phyloP scores from a whole-genome alignment of 208 protist species.

The Leishmania martiniquensis region DNA sequence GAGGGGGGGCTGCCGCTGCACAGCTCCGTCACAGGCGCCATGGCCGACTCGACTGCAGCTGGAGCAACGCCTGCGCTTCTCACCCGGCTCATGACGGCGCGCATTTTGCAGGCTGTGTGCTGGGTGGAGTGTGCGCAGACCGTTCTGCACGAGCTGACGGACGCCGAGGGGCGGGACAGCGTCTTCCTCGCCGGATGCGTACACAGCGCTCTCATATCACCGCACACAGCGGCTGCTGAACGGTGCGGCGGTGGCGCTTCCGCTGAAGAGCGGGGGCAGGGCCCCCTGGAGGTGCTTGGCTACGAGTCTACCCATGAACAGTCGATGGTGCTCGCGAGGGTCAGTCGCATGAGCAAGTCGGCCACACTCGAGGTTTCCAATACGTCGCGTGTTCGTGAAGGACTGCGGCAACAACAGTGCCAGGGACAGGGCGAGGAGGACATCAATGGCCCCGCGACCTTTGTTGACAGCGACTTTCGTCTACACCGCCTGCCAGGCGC shows the following conservation, averaged over 20 bases:
- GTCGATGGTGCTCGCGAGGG: conserved; percentile 24
- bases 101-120: conserved; percentile 30
- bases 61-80: conserved; percentile 5
- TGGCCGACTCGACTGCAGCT: not conserved
- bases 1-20: conserved; percentile 11
- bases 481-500: conserved; percentile 30
- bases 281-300: conserved; percentile 35
- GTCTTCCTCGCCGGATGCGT: conserved; percentile 24
- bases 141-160: conserved; percentile 31
- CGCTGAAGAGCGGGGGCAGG: conserved; percentile 3
- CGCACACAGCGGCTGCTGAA: not conserved
- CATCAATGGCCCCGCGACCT: conserved; percentile 2
- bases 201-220: conserved; percentile 28
- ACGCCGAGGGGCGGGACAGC: conserved; percentile 21
- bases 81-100: conserved; percentile 23
- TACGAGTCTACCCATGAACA: conserved; percentile 37
- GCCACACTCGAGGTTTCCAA: conserved; percentile 18
- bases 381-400: conserved; percentile 24
- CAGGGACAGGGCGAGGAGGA: not conserved
- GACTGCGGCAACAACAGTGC: conserved; percentile 1
- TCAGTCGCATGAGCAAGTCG: conserved; percentile 14
- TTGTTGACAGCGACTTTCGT: conserved; percentile 14
- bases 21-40: not conserved
- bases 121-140: conserved; percentile 35
- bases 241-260: not conserved